Conservation (phyloP, 2,329 filamentous ascomycete species). For the Hypomyces rosellus region DNA sequence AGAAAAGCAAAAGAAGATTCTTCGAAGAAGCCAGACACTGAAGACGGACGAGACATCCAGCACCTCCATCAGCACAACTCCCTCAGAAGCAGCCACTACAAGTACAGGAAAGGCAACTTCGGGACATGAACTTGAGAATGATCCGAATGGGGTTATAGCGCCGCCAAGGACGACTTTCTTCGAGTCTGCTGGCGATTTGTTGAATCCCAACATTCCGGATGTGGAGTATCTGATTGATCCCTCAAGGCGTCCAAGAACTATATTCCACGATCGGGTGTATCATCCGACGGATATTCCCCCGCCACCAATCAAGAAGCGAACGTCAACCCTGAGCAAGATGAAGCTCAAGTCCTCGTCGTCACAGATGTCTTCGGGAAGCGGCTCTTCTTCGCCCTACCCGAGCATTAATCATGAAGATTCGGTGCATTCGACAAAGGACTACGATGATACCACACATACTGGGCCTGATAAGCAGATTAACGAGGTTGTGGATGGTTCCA, state of each 20-base stretch:
- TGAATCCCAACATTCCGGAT: constrained; percentile 82
- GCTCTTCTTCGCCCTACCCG: constrained; percentile 28
- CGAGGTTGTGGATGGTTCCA: constrained; percentile 49
- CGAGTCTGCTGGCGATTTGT: constrained; percentile 85
- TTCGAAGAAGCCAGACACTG: constrained; percentile 67
- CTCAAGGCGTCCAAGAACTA: constrained; percentile 72
- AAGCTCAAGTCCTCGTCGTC: constrained; percentile 19
- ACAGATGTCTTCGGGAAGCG: constrained; percentile 21
- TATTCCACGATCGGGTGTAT: constrained; percentile 95
- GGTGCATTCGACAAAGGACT: constrained; percentile 40
- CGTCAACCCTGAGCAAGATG: constrained; percentile 31
- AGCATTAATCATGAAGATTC: constrained; percentile 37
- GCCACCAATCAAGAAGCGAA: constrained; percentile 58
- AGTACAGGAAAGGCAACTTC: constrained; percentile 38
- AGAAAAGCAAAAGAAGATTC: constrained; percentile 62
- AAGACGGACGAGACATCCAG: constrained; percentile 21
- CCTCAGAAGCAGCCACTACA: constrained; percentile 1
- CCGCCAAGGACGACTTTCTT: constrained; percentile 91
- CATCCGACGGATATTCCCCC: constrained; percentile 88
- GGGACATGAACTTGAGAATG: constrained; percentile 43
- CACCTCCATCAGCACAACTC: constrained; percentile 14
- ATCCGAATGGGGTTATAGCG: constrained; percentile 48
- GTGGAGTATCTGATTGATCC: constrained; percentile 80
- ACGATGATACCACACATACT: constrained; percentile 45
- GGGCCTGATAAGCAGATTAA: constrained; percentile 36